Base-by-base conservation (phyloP, 2,329 filamentous ascomycete genomes). In the Lachnellula occidentalis region DNA sequence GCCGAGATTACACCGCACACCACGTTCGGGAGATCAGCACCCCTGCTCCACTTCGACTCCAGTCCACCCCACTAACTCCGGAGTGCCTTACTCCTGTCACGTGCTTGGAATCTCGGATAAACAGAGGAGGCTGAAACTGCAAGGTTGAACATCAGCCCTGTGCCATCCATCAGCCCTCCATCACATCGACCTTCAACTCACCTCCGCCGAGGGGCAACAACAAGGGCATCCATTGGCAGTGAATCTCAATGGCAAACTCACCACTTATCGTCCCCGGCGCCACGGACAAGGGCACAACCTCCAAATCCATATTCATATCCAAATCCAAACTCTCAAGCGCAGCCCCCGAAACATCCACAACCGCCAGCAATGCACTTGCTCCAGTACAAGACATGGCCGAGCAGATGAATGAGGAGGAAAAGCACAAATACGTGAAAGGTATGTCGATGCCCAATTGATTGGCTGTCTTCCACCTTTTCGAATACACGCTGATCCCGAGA, bases 361-460 rank as follows among this genome's bases (percentile, higher is more conserved):
- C 34, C n/a, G n/a, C 53, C 19, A 61, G 55, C 53, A 58, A 57
- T 57, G 54, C 52, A 9, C 37, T 45, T n/a, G 58, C 47, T 19
- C 73, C 45, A 19, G 39, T 47, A 27, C 36, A 82, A 54, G 83
- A 86, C 65, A 70, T 85, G n/a, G 79, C 88, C n/a, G 88, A 92
- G 72, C 86, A 90, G 69, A 79, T 92, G 70, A 92, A 92, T 68
- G 85, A 89, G 55, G 83, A 87, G 49, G 87, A 90, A 67, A 90
- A 91, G 71, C 80, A 82, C 62, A 95, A 94, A 77, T 99, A 96
- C 71, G 82, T 94, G 61, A 95, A 95, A 76, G 90, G 88, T 86
- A 7, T 19, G 11, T 21, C 19, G 8, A 39, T 43, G 11, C 19
- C 19, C 19, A n/a, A 43, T 43, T 19, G 15, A 6, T 41, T 17